phyloP scores from a whole-genome alignment of 2,329 filamentous ascomycete genomes.

The Byssothecium circinans region DNA sequence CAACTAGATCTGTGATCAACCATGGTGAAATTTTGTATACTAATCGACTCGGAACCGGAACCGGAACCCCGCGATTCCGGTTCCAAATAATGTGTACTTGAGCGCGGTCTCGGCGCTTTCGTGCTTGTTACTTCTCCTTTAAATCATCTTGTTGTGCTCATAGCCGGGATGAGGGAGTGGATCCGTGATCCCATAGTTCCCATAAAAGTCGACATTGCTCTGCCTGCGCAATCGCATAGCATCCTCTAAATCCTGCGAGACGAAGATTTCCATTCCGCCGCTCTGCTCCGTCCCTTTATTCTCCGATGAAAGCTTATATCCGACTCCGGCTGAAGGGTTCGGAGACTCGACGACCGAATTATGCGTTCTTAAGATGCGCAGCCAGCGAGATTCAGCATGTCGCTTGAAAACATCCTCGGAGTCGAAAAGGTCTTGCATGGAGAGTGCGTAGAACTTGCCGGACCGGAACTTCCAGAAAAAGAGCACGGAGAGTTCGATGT shows the following conservation, averaged over 20 bases:
- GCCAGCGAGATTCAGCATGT: constrained; percentile 36
- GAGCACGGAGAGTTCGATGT: constrained; percentile 35
- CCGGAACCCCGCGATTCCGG: no score
- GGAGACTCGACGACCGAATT: constrained; percentile 21
- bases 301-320: constrained; percentile 38
- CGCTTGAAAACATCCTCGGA: constrained; percentile 39
- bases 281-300: constrained; percentile 38
- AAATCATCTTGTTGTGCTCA: constrained; percentile 7
- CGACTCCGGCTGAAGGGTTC: constrained; percentile 32
- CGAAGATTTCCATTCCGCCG: constrained; percentile 41
- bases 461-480: constrained; percentile 41
- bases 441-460: constrained; percentile 37
- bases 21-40: no score
- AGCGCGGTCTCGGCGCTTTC: no score
- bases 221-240: constrained; percentile 32
- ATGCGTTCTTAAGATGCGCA: constrained; percentile 28
- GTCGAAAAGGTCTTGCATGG: constrained; percentile 41
- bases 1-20: no score
- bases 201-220: constrained; percentile 41
- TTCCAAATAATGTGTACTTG: no score
- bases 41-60: no score
- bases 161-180: constrained; percentile 37
- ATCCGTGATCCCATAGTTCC: constrained; percentile 39
- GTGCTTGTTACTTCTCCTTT: no score
- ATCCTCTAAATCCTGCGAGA: constrained; percentile 35